These are phyloP conservation scores for Lactifluus echinatus DNA, from an alignment of 768 basidiomycete genomes.

Conservation along the genomic window DNA sequence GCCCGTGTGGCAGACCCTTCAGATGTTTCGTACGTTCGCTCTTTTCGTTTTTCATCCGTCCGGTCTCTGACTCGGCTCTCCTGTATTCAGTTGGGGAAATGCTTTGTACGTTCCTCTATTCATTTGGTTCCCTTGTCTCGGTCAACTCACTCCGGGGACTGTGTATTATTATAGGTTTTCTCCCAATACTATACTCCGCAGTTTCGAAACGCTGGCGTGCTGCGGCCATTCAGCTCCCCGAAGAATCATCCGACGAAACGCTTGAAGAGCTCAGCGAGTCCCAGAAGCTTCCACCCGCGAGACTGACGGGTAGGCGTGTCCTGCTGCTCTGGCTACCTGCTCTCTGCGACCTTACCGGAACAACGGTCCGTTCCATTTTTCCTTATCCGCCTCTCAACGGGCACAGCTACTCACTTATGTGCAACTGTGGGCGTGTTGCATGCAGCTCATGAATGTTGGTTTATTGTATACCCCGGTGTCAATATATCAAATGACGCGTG, in stretches of 20 bases:
- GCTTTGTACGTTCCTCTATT: slow-evolving; percentile 54
- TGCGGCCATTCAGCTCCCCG: slow-evolving; percentile 46
- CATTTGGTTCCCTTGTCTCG: slow-evolving; percentile 14
- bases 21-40: slow-evolving; percentile 73
- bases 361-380: slow-evolving; percentile 60
- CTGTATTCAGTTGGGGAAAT: slow-evolving; percentile 76
- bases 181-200: slow-evolving; percentile 73
- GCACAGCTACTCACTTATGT: not conserved
- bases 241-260: slow-evolving; percentile 23
- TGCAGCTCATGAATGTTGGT: slow-evolving; percentile 85
- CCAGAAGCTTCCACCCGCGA: slow-evolving; percentile 28
- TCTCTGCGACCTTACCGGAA: slow-evolving; percentile 81
- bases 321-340: slow-evolving; percentile 85
- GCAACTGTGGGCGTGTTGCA: not conserved
- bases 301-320: slow-evolving; percentile 58
- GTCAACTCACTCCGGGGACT: not conserved
- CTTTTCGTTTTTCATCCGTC: slow-evolving; percentile 18
- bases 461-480: slow-evolving; percentile 94
- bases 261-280: slow-evolving; percentile 24
- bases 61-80: slow-evolving; percentile 23
- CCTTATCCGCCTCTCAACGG: not conserved
- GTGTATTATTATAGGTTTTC: slow-evolving; percentile 53
- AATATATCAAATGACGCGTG: slow-evolving; percentile 95
- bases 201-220: slow-evolving; percentile 38
- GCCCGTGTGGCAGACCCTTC: slow-evolving; percentile 87